Evolutionary conservation across 2,329 filamentous ascomycete genomes (phyloP).

Genomic region (Ramularia collo-cygni): DNA sequence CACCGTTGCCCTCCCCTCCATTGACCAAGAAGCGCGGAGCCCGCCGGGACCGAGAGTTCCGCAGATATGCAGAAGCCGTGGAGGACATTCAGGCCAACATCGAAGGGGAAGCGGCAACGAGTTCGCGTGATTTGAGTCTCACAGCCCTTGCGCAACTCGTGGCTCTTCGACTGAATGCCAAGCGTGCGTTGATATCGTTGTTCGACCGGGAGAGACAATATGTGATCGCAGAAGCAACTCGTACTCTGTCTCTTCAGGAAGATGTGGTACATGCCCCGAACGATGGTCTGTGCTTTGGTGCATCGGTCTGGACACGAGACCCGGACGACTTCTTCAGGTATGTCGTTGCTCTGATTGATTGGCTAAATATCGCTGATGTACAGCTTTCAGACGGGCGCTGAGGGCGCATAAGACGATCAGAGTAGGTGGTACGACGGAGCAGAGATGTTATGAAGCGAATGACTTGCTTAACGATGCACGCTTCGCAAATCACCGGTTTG

Average conservation of each 20-base stretch:
- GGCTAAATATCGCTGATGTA: too few species aligned
- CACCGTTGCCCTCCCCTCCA: too few species aligned
- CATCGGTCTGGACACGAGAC: constrained; percentile 29
- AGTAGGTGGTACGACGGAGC: not conserved
- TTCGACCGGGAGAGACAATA: constrained; percentile 45
- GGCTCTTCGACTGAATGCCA: constrained; percentile 31
- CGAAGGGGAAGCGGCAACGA: constrained; percentile 3
- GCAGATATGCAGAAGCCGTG: constrained; percentile 12
- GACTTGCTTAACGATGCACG: constrained; percentile 6
- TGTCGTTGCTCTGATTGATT: constrained; percentile 25
- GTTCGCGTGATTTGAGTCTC: constrained; percentile 22
- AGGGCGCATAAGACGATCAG: constrained; percentile 4
- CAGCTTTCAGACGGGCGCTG: constrained; percentile 30
- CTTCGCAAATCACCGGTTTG: constrained; percentile 22
- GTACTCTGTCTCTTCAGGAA: constrained; percentile 33
- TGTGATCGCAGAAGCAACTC: constrained; percentile 46
- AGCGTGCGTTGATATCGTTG: constrained; percentile 36
- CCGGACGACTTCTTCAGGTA: constrained; percentile 23
- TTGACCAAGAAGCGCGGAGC: too few species aligned
- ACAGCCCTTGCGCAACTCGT: constrained; percentile 41
- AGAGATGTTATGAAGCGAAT: constrained; percentile 1
- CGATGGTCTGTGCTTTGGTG: constrained; percentile 29
- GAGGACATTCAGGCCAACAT: constrained; percentile 1
- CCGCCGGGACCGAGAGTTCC: too few species aligned
- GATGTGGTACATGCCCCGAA: constrained; percentile 28